Evolutionary conservation across 1,284 basidiomycete species (phyloP).

Genomic region (Pseudozyma sp.): DNA sequence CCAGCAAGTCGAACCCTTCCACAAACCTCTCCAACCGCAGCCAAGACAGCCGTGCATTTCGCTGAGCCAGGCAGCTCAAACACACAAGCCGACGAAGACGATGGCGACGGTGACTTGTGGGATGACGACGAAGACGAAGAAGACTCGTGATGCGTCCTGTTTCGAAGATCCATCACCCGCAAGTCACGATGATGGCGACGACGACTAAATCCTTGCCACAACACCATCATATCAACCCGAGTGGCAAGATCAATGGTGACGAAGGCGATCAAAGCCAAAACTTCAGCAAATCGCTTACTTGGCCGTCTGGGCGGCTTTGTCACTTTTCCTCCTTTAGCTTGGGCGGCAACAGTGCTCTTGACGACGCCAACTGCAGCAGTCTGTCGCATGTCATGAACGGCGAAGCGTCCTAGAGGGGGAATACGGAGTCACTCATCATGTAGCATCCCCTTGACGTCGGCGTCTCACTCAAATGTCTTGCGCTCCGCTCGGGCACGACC

Average conservation of each 20-base stretch:
- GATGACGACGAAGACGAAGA: slow-evolving; percentile 40
- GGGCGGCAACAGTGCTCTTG: slow-evolving; percentile 72
- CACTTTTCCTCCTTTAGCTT: slow-evolving; percentile 74
- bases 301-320: slow-evolving; percentile 90
- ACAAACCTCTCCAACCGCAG: slow-evolving; percentile 3
- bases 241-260: background rate
- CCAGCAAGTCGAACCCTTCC: slow-evolving; percentile 25
- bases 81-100: slow-evolving; percentile 20
- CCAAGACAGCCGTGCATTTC: background rate
- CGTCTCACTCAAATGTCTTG: too few species aligned
- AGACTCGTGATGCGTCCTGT: background rate
- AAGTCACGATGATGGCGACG: too few species aligned
- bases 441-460: too few species aligned
- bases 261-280: background rate
- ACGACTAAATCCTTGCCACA: too few species aligned
- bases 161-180: too few species aligned
- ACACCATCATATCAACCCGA: background rate
- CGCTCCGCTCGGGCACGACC: too few species aligned
- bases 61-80: background rate
- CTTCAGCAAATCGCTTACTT: slow-evolving; percentile 50
- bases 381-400: slow-evolving; percentile 73
- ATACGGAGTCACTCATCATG: too few species aligned
- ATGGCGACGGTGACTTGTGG: slow-evolving; percentile 52
- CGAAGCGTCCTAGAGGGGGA: slow-evolving; percentile 98
- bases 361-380: slow-evolving; percentile 88